Conservation (phyloP, 495 filamentous ascomycete species). For the Tuber aestivum region DNA sequence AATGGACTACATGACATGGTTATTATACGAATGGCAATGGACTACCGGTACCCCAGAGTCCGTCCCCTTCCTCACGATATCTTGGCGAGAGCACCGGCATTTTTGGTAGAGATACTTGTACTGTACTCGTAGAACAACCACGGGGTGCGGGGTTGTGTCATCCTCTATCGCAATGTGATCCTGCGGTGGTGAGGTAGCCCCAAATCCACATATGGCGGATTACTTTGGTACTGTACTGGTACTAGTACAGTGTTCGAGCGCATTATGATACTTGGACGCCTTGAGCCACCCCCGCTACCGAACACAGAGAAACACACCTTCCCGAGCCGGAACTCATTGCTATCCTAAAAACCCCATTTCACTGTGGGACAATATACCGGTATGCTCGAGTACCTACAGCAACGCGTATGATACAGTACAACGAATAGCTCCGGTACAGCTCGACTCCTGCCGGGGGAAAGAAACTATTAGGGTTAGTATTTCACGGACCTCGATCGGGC, state of each 20-base stretch:
- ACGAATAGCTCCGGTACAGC: background rate
- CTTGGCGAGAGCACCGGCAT: background rate
- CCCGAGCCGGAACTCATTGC: background rate
- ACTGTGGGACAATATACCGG: background rate
- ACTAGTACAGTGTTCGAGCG: no score
- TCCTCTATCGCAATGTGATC: background rate
- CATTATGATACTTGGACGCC: background rate
- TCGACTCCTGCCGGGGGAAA: background rate
- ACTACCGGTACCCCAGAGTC: no score
- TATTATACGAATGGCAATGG: no score
- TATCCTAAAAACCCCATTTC: background rate
- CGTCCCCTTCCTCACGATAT: no score
- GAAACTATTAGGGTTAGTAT: background rate
- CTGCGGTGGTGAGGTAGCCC: background rate
- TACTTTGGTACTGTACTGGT: no score
- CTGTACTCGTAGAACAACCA: no score
- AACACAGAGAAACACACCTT: background rate
- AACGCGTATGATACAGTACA: background rate
- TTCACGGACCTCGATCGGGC: background rate
- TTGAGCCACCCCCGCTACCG: background rate
- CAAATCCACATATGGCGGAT: no score
- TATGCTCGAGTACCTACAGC: no score
- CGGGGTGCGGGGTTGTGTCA: background rate
- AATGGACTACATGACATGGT: no score
- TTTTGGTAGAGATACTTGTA: background rate